Base-by-base conservation (phyloP, 2,329 filamentous ascomycete genomes). In the Ilyonectria destructans region DNA sequence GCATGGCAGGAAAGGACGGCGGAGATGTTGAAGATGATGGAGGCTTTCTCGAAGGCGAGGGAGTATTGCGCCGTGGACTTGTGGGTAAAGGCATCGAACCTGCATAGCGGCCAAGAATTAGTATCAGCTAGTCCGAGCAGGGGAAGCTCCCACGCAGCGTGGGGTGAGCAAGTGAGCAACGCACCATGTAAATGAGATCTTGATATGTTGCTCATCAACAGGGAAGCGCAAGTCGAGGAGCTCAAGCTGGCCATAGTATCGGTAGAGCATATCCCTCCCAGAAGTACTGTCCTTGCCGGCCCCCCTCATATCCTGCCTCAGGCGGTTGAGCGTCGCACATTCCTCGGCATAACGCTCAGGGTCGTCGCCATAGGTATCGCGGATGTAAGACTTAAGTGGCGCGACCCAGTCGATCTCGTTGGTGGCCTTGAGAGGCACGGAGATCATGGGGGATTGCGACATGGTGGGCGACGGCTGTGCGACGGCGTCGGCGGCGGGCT, bases 31-130 rank as follows among this genome's bases (percentile, higher is more conserved):
- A 99, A 99, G 77, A 99, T 98, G 79, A 99, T 97, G 76, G 96
- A 98, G 15, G 96, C 96, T 80, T 99, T 99, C 82, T 99, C 96
- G 80, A 97, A 99, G 55, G 96, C 96, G 55, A 99, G 88, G 8
- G 95, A 98, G 84, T 97, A 98, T 81, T 99, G 96, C 4, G 95
- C 91, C 5, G 96, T 99, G n/a, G 95, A 89, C 79, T 98, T 98
- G 81, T 97, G 95, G 51, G 96, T 99, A 80, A 99, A 99, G n/a
- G 97, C 96, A 82, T 99, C 96, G 83, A 97, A 98, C 95, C 95
- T 97, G 77, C 4, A 61, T 12, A n/a, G 12, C 17, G 2, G 10
- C 7, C n/a, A 37, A 45, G 19, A 26, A 49, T 70, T 61, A 74
- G 67, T 21, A 65, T 70, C 45, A 62, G 58, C 17, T 19, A 12